Conservation (phyloP, 305 asterid genomes). For the Euphrasia arctica region DNA sequence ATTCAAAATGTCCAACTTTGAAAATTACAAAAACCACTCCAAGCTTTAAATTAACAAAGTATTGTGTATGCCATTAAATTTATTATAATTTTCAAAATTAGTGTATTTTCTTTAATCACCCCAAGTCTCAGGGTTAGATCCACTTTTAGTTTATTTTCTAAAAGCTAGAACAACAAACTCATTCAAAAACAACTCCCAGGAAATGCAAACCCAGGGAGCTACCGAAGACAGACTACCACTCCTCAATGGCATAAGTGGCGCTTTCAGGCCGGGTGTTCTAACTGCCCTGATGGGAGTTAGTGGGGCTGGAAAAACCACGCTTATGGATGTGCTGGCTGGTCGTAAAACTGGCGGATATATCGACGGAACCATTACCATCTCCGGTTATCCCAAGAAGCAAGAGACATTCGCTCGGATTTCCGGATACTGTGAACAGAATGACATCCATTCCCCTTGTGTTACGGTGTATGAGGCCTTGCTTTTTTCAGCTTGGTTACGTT, state of each 20-base stretch:
- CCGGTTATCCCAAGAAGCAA: conserved; percentile 38
- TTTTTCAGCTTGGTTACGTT: conserved; percentile 37
- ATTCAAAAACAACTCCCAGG: conserved; percentile 19
- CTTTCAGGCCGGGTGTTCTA: conserved; percentile 37
- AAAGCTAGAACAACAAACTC: background rate
- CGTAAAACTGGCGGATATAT: conserved; percentile 33
- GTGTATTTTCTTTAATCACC: background rate
- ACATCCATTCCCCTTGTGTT: conserved; percentile 32
- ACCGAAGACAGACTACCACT: conserved; percentile 29
- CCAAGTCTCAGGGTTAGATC: background rate
- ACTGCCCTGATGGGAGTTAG: conserved; percentile 39
- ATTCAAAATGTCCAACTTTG: background rate
- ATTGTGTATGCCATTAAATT: too few relatives aligned
- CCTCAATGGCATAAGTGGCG: conserved; percentile 32
- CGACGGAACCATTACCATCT: conserved; percentile 29
- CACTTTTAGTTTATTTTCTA: background rate
- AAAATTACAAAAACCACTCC: background rate
- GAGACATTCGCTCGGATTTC: conserved; percentile 36
- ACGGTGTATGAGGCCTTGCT: conserved; percentile 33
- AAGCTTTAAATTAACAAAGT: too few relatives aligned
- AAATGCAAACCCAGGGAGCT: conserved; percentile 31
- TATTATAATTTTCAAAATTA: background rate
- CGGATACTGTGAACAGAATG: conserved; percentile 36
- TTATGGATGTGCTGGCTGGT: conserved; percentile 36
- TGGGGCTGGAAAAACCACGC: conserved; percentile 37